phyloP scores from a whole-genome alignment of 1,284 basidiomycete genomes.

The Bjerkandera adusta region DNA sequence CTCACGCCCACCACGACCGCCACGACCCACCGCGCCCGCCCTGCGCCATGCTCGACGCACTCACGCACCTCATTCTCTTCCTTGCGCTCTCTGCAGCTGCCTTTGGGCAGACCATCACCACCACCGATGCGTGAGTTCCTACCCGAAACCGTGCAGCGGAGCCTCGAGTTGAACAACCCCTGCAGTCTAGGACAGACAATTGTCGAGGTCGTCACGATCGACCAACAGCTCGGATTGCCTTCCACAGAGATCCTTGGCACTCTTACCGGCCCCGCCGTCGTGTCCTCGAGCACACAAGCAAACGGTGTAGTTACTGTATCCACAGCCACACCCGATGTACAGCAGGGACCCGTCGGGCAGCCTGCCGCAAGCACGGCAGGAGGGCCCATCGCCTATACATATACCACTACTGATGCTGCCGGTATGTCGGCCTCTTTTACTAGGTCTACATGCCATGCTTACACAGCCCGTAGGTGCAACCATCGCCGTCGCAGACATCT shows the following conservation, averaged over 20 bases:
- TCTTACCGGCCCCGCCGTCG: not conserved
- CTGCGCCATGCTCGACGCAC: too few relatives aligned
- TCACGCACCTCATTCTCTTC: conserved; percentile 1
- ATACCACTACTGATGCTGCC: conserved; percentile 57
- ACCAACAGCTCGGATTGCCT: conserved; percentile 37
- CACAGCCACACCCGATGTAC: conserved; percentile 23
- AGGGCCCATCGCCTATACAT: conserved; percentile 52
- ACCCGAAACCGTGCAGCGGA: not conserved
- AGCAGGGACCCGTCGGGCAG: conserved; percentile 58
- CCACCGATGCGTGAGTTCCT: conserved; percentile 40
- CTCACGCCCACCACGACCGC: too few relatives aligned
- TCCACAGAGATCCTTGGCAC: conserved; percentile 46
- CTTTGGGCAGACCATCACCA: conserved; percentile 47
- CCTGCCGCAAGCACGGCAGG: conserved; percentile 41
- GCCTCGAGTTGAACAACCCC: too few relatives aligned
- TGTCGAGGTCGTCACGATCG: conserved; percentile 47
- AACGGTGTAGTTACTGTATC: conserved; percentile 23
- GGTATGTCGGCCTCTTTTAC: conserved; percentile 32
- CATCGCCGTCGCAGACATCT: conserved; percentile 43
- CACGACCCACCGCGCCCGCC: too few relatives aligned
- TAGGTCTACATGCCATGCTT: not conserved
- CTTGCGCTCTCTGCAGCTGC: conserved; percentile 32
- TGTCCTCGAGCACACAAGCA: too few relatives aligned
- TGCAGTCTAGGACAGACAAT: conserved; percentile 51
- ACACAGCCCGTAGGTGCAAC: conserved; percentile 30